These are phyloP conservation scores for Tuctoria greenei DNA, from an alignment of 176 grass and related monocot species.

Conservation along the genomic window DNA sequence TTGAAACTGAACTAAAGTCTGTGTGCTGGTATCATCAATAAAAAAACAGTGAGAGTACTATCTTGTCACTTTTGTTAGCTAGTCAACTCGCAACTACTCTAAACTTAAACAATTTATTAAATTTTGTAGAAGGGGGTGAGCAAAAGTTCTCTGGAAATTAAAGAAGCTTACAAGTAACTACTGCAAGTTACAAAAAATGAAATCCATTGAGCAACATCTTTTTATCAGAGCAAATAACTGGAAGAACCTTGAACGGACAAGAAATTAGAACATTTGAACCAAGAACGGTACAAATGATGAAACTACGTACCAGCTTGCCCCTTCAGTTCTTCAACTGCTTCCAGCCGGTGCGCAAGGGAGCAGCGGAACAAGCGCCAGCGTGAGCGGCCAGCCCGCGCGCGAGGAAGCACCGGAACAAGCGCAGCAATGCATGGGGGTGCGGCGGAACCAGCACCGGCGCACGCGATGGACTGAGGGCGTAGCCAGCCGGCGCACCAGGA, in stretches of 20 bases:
- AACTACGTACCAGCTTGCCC: conserved; percentile 73
- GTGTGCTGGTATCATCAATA: background rate
- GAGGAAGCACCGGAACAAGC: no score
- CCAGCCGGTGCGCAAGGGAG: no score
- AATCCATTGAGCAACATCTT: background rate
- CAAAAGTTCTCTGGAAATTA: conserved; percentile 6
- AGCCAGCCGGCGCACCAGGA: no score
- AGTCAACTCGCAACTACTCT: no score
- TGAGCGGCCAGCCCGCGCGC: no score
- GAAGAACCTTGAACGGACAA: background rate
- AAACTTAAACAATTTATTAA: no score
- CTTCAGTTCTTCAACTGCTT: conserved; percentile 93
- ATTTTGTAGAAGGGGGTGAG: background rate
- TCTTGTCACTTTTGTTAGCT: conserved; percentile 1
- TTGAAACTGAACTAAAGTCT: background rate
- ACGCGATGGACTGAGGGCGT: no score
- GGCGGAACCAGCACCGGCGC: no score
- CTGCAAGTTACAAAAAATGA: conserved; percentile 2
- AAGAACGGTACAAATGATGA: conserved; percentile 18
- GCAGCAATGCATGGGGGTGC: no score
- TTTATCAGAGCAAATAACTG: background rate
- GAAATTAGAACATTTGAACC: conserved; percentile 20
- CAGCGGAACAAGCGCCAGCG: no score
- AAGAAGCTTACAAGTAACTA: conserved; percentile 17
- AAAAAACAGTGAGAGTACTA: background rate